Evolutionary conservation across 2,329 filamentous ascomycete genomes (phyloP).

Genomic region (Drechslera avenae): DNA sequence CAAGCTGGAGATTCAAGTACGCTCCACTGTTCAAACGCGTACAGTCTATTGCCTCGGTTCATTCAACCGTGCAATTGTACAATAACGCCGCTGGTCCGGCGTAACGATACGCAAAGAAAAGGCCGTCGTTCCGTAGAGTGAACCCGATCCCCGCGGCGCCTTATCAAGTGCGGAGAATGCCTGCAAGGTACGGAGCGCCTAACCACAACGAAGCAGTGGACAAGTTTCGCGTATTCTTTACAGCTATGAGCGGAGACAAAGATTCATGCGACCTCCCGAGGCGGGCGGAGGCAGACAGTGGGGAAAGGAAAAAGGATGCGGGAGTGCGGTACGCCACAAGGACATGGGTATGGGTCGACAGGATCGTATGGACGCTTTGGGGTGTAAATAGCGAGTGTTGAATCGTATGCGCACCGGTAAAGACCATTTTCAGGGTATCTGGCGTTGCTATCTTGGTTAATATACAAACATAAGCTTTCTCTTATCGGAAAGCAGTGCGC

Average conservation of each 20-base stretch:
- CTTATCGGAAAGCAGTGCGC: too few relatives aligned
- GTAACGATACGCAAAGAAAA: too few relatives aligned
- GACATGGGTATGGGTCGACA: conserved; percentile 1
- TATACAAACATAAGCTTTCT: too few relatives aligned
- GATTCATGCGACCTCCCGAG: not conserved
- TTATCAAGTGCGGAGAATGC: not conserved
- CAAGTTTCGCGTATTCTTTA: not conserved
- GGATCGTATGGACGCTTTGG: conserved; percentile 15
- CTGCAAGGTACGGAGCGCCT: not conserved
- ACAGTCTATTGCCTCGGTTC: too few relatives aligned
- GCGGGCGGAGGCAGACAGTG: not conserved
- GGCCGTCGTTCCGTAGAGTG: too few relatives aligned
- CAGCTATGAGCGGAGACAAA: not conserved
- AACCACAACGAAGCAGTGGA: not conserved
- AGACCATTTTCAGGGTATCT: not conserved
- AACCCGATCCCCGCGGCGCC: too few relatives aligned
- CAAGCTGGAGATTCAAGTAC: too few relatives aligned
- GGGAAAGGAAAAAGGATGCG: not conserved
- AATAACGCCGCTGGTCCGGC: too few relatives aligned
- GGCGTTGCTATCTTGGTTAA: not conserved
- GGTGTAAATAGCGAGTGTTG: conserved; percentile 12
- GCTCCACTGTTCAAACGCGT: too few relatives aligned
- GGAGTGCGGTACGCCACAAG: not conserved
- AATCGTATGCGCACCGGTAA: not conserved
- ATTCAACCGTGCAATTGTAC: too few relatives aligned